These are phyloP conservation scores for Halophytophthora batemanensis DNA, from an alignment of 352 stramenopile species.

Conservation along the genomic window DNA sequence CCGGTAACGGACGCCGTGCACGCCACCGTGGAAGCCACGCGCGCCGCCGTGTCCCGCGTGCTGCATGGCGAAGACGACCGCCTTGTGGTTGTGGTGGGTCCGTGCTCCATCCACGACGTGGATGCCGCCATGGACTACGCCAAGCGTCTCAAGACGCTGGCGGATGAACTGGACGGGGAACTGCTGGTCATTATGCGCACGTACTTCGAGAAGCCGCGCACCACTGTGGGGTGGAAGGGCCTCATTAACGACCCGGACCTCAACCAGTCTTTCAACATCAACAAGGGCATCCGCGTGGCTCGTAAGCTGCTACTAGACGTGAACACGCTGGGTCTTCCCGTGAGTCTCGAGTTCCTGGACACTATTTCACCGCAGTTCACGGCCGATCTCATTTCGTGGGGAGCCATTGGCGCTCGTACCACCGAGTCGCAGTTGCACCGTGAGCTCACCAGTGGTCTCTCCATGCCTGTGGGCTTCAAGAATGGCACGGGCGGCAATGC, in stretches of 20 bases:
- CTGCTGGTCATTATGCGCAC: slow-evolving; percentile 84
- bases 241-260: slow-evolving; percentile 87
- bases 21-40: slow-evolving; percentile 54
- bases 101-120: slow-evolving; percentile 84
- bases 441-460: slow-evolving; percentile 75
- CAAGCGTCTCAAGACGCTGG: slow-evolving; percentile 49
- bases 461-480: slow-evolving; percentile 85
- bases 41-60: slow-evolving; percentile 49
- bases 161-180: slow-evolving; percentile 54
- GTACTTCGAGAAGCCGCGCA: slow-evolving; percentile 87
- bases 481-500: slow-evolving; percentile 78
- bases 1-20: slow-evolving; percentile 66
- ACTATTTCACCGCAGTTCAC: slow-evolving; percentile 84
- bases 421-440: slow-evolving; percentile 83
- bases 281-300: slow-evolving; percentile 82
- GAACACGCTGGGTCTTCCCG: slow-evolving; percentile 72
- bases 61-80: slow-evolving; percentile 69
- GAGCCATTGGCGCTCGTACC: slow-evolving; percentile 79
- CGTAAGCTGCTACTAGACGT: slow-evolving; percentile 83
- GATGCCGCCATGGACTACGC: slow-evolving; percentile 75
- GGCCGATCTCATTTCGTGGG: slow-evolving; percentile 75
- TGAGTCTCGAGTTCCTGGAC: slow-evolving; percentile 79
- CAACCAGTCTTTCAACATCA: slow-evolving; percentile 85
- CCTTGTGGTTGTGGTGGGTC: slow-evolving; percentile 70
- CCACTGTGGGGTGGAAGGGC: slow-evolving; percentile 82